Base-by-base conservation (phyloP, 345 rosid species). In the Erodium maritimum region DNA sequence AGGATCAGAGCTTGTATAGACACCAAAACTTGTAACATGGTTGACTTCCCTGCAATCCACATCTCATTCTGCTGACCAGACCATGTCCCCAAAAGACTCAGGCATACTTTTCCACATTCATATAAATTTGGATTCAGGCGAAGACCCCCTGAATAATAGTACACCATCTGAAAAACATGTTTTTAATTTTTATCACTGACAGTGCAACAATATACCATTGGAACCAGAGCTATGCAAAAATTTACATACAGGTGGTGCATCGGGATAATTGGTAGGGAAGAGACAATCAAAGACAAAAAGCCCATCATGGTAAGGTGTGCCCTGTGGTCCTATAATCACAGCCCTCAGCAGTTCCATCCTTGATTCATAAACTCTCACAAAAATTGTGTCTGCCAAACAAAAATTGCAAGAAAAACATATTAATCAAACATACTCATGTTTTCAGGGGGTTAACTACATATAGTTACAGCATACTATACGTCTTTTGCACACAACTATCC, bases 271-370 rank as follows among this genome's bases (percentile, higher is more conserved):
- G 11, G 67, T 7, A 14, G 84, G 87, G 66, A 82, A 82, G 56
- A 74, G 54, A 67, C 87, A 82, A 65, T 82, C 87, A 65, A 82
- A 82, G 56, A 82, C 73, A 60, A 79, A 82, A 63, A 82, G 84
- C 14, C 87, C 87, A 73, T 82, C 87, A 23, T 79, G 87, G 61
- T 82, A 82, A 11, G 87, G 87, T n/a, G 87, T 82, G 2, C 80
- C 87, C 60, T 77, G 55, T 24, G 84, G 82, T 37, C 87, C 87
- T 18, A 77, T 24, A 56, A 82, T 77, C 23, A 76, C 75, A 65
- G 84, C 82, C 71, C 84, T 77, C 60, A 82, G 63, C 46, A 74
- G 82, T 52, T 71, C 84, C 80, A 82, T 82, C 72, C 82, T 72
- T 50, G 77, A 34, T 73, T 79, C 84, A 65, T 58, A 79, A 34